These are phyloP conservation scores for Dryas integrifolia DNA, from an alignment of 331 rosid species.

Conservation along the genomic window DNA sequence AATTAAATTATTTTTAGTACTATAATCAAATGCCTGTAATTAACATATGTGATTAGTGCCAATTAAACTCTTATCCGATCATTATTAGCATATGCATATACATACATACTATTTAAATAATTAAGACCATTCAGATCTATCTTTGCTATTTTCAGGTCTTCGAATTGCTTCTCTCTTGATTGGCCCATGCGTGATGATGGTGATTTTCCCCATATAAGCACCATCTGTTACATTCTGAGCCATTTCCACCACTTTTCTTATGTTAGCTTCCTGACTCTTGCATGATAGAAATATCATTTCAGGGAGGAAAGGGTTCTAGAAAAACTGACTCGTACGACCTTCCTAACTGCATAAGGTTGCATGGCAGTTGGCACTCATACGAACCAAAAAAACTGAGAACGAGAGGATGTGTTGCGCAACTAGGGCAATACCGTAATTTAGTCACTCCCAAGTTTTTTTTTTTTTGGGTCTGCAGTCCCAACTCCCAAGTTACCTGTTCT, in stretches of 20 bases:
- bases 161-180: slow-evolving; percentile 94
- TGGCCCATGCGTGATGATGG: slow-evolving; percentile 99
- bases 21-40: no score
- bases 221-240: slow-evolving; percentile 12
- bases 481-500: no score
- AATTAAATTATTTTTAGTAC: no score
- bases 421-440: neutral
- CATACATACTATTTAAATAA: neutral
- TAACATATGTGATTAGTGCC: no score
- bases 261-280: slow-evolving; percentile 14
- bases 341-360: neutral
- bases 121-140: slow-evolving; percentile 16
- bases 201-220: slow-evolving; percentile 59
- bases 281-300: slow-evolving; percentile 28
- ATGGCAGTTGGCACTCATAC: no score
- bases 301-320: slow-evolving; percentile 65
- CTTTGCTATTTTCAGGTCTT: slow-evolving; percentile 49
- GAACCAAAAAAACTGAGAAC: no score
- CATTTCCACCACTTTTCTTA: slow-evolving; percentile 11
- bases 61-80: no score
- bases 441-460: no score
- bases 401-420: neutral
- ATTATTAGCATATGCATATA: no score
- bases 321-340: neutral
- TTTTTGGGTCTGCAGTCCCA: no score